These are phyloP conservation scores for Tulasnella sp. DNA, from an alignment of 768 basidiomycete species.

Conservation along the genomic window DNA sequence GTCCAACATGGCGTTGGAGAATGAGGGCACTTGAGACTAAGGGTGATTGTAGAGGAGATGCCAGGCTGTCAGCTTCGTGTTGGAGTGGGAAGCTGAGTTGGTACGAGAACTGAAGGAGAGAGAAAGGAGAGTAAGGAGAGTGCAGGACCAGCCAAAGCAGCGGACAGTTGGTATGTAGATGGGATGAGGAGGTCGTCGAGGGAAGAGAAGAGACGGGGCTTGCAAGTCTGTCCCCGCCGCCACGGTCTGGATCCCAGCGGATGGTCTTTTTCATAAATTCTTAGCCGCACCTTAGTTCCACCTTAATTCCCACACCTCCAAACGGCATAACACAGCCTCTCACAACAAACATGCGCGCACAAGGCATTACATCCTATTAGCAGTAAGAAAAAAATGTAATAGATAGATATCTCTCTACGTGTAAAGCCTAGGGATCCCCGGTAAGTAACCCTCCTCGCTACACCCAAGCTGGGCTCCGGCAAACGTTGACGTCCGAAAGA, in stretches of 20 bases:
- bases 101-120: background rate
- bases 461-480: background rate
- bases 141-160: conserved; percentile 29
- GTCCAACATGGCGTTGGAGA: conserved; percentile 16
- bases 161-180: conserved; percentile 21
- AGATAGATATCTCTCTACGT: background rate
- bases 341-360: background rate
- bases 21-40: conserved; percentile 13
- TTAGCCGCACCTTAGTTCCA: background rate
- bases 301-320: background rate
- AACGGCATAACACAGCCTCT: background rate
- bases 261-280: background rate
- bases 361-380: background rate
- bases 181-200: conserved; percentile 1
- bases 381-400: background rate
- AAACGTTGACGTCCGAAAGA: background rate
- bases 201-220: background rate
- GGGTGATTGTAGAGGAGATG: background rate
- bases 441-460: background rate
- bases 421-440: background rate
- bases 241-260: conserved; percentile 1
- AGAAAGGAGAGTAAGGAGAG: conserved; percentile 21
- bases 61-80: background rate
- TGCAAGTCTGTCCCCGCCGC: background rate
- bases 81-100: background rate